Evolutionary conservation across 768 basidiomycete genomes (phyloP), one percentile per base, ranked within the genome.

Genomic region (Lactifluus rugatus): DNA sequence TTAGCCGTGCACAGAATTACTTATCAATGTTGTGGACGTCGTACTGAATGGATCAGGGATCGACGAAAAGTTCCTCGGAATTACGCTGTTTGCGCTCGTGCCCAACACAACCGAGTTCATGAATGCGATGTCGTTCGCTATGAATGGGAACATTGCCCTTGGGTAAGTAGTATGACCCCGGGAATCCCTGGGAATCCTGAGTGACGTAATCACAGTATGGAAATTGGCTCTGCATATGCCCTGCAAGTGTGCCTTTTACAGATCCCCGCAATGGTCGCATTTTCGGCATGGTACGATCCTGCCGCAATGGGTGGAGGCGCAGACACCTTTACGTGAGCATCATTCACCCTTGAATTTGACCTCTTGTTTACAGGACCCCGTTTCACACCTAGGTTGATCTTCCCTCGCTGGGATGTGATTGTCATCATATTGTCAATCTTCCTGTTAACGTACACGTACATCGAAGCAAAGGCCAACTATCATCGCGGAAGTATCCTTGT

Each of bases 71-170:
- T 94, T 98, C 77, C 80, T 99, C 31, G 96, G 96, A 52, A 79
- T 99, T 61, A 97, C 93, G 0, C 78, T 99, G 10, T 98, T 99
- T 68, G 96, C 96, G 8, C 81, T 99, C 32, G 94, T 98, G 0
- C 96, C 96, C 4, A 99, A 99, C 68, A 96, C 94, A 3, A 98
- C 96, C 2, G 96, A 99, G 72, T 98, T 99, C 71, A 96, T 96
- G 93, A 98, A 97, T 68, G 96, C 96, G 50, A 93, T 98, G 60
- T 95, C 93, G 3, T 99, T 99, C 68, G 94, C 96, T 26, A 72
- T 99, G 61, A 90, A 96, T 67, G 95, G 87, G 6, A 98, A 98
- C 69, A 99, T 99, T 62, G 92, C 96, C 2, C 73, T 99, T 25
- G 93, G 92, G 94, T 92, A 64, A 49, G 81, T 62, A 5, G 1